Conservation (phyloP, 345 rosid genomes). For the Gynandropsis gynandra region DNA sequence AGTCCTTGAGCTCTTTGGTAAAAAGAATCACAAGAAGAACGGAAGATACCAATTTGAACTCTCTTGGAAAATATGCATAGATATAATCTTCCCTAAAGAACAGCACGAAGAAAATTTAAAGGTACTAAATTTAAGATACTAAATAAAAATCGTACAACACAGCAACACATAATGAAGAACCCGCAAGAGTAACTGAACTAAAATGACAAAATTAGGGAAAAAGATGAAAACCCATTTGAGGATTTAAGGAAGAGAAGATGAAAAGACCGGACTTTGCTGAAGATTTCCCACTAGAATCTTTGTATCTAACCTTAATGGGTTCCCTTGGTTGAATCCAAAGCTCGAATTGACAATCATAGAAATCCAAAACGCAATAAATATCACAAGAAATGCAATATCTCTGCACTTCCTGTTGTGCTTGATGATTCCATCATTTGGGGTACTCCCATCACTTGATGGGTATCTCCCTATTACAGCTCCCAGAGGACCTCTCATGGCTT, state of each 20-base stretch:
- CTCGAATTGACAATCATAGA: slow-evolving; percentile 98
- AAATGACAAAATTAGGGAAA: slow-evolving; percentile 3
- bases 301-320: slow-evolving; percentile 57
- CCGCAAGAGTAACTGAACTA: too few species aligned
- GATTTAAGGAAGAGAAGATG: slow-evolving; percentile 10
- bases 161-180: too few species aligned
- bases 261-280: background rate
- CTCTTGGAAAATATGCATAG: slow-evolving; percentile 1
- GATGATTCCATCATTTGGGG: slow-evolving; percentile 72
- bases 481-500: slow-evolving; percentile 41
- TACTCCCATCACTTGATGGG: slow-evolving; percentile 85
- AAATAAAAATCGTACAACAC: background rate
- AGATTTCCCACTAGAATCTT: slow-evolving; percentile 5
- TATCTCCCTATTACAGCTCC: slow-evolving; percentile 88
- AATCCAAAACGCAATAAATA: slow-evolving; percentile 89
- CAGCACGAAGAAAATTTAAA: slow-evolving; percentile 15
- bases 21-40: too few species aligned
- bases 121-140: slow-evolving; percentile 7
- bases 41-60: background rate
- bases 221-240: slow-evolving; percentile 16
- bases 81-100: slow-evolving; percentile 18
- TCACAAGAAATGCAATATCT: slow-evolving; percentile 71
- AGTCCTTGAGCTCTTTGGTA: background rate
- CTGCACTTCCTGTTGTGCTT: slow-evolving; percentile 89
- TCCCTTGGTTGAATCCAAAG: slow-evolving; percentile 93